Conservation (phyloP, 768 basidiomycete genomes). For the Candolleomyces efflorescens region DNA sequence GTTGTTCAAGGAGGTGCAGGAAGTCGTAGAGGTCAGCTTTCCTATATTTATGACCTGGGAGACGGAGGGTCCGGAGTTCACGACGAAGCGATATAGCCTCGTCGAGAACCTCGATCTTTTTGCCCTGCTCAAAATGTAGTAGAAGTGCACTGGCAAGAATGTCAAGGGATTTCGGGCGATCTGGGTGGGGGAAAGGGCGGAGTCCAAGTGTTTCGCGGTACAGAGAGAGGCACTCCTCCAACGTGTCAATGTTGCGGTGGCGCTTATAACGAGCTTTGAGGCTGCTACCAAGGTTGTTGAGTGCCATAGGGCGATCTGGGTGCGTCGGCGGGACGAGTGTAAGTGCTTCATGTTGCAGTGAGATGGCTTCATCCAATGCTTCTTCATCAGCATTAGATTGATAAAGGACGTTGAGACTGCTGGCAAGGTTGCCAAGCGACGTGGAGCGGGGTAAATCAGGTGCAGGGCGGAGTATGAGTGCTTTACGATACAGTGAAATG, state of each 20-base stretch:
- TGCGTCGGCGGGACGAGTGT: neutral
- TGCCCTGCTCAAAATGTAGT: too few species aligned
- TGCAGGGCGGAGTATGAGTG: neutral
- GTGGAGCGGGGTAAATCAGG: neutral
- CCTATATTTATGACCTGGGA: too few species aligned
- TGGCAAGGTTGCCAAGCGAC: neutral
- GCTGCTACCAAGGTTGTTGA: slow-evolving; percentile 8
- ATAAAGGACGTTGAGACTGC: neutral
- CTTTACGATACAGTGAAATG: neutral
- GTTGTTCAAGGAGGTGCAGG: too few species aligned
- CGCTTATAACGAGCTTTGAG: slow-evolving; percentile 13
- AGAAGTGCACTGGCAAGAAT: slow-evolving; percentile 17
- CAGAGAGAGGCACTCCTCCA: slow-evolving; percentile 6
- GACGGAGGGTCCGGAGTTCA: too few species aligned
- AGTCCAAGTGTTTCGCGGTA: slow-evolving; percentile 11
- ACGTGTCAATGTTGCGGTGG: slow-evolving; percentile 1
- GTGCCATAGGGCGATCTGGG: neutral
- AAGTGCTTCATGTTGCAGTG: neutral
- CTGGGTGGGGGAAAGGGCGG: slow-evolving; percentile 9
- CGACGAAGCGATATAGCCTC: too few species aligned
- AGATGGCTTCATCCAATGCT: neutral
- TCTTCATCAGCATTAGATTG: neutral
- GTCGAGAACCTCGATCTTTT: too few species aligned
- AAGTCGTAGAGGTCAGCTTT: too few species aligned
- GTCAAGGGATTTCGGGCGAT: slow-evolving; percentile 10